Base-by-base conservation (phyloP, 176 grass and related monocot genomes). In the Luzula sylvatica region DNA sequence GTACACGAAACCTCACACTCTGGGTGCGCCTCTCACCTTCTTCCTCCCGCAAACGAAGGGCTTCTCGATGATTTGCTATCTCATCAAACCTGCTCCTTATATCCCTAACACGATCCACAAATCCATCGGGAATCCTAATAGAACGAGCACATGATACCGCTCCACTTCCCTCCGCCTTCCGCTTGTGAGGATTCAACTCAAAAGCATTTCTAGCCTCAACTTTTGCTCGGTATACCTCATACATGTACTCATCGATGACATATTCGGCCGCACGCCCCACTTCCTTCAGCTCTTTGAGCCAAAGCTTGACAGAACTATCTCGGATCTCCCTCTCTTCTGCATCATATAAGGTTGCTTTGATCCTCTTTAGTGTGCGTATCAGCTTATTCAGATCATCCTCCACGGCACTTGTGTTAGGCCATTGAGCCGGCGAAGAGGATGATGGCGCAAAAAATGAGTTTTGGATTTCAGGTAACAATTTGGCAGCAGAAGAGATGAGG, bases 221-320 rank as follows among this genome's bases (percentile, higher is more conserved):
- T n/a, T 59, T 23, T 11, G 13, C 24, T 5, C 14, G 11, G 8
- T 48, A 29, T 16, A 50, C 11, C 21, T 47, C 42, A 21, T 59
- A 50, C 19, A 46, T 25, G 14, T 60, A 71, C 42, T 71, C 67
- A 8, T 39, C 42, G 9, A 71, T 22, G 7, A 51, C 54, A 24
- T 71, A 55, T 32, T 59, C 67, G 16, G 26, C 54, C 20, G 29
- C 42, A 14, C 16, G 38, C 3, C 26, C 67, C 11, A 60, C 21
- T 38, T 51, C 42, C 42, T 46, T 60, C n/a, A 71, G 54, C 43
- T 71, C 54, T 0, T 41, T 50, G 26, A 71, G 25, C 53, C 67
- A 60, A 7, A 60, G 67, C 24, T 26, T 23, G 23, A 50, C 40
- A n/a, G 67, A 50, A 13, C 23, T 1, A 20, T 60, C 41, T 49